phyloP scores from a whole-genome alignment of 306 rosid genomes.

The Comarum palustre region DNA sequence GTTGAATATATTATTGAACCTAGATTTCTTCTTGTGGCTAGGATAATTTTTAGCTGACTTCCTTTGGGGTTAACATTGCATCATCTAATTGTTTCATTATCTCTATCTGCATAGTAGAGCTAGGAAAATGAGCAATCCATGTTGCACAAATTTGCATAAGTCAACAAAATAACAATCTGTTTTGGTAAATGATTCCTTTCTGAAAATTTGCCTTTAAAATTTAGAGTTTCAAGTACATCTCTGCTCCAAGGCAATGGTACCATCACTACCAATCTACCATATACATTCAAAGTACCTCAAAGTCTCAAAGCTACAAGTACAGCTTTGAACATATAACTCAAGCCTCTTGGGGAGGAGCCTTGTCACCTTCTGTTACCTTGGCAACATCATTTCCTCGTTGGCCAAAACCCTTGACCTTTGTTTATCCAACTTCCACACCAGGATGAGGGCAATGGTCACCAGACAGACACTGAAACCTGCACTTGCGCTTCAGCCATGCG shows the following conservation, averaged over 20 bases:
- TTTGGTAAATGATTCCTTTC: neutral
- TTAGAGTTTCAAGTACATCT: neutral
- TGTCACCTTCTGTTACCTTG: slow-evolving; percentile 26
- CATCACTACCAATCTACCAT: neutral
- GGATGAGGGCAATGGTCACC: slow-evolving; percentile 8
- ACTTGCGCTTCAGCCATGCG: slow-evolving; percentile 46
- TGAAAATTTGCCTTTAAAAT: neutral
- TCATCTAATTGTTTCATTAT: neutral
- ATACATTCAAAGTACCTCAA: neutral
- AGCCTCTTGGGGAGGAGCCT: slow-evolving; percentile 26
- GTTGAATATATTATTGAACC: neutral
- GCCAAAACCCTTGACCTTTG: slow-evolving; percentile 37
- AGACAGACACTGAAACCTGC: slow-evolving; percentile 11
- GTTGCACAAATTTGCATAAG: neutral
- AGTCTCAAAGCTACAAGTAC: neutral
- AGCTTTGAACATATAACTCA: neutral
- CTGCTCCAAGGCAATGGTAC: neutral
- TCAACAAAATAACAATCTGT: neutral
- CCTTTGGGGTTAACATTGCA: neutral
- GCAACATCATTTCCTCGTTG: slow-evolving; percentile 9
- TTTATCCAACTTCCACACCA: slow-evolving; percentile 32
- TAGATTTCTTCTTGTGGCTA: neutral
- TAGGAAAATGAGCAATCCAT: neutral
- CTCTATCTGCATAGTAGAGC: neutral
- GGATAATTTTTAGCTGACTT: neutral